Conservation (phyloP, 2,329 filamentous ascomycete genomes). For the Diaporthe helianthi region DNA sequence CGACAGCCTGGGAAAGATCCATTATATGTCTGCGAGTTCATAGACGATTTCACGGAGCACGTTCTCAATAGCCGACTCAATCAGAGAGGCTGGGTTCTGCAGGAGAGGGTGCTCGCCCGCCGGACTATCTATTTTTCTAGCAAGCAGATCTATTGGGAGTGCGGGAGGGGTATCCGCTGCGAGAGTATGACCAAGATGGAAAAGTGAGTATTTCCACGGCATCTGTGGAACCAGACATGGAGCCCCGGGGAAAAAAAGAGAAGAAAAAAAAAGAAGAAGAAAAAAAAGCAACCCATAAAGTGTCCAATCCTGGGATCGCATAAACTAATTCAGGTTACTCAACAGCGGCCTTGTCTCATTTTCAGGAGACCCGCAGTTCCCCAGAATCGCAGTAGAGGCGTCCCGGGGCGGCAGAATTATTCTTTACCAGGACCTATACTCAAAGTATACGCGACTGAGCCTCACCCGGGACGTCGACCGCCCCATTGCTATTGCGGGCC, state of each 20-base stretch:
- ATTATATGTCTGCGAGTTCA: slow-evolving; percentile 40
- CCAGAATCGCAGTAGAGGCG: background rate
- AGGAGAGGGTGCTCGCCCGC: slow-evolving; percentile 47
- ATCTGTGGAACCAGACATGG: background rate
- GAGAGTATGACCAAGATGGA: slow-evolving; percentile 44
- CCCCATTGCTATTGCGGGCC: slow-evolving; percentile 43
- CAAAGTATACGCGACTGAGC: slow-evolving; percentile 42
- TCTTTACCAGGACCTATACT: slow-evolving; percentile 40
- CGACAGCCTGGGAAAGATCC: background rate
- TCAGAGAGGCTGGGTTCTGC: slow-evolving; percentile 48
- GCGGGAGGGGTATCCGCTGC: slow-evolving; percentile 45
- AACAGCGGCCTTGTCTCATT: background rate
- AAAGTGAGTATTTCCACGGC: slow-evolving; percentile 41
- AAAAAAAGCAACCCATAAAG: background rate
- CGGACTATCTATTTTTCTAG: slow-evolving; percentile 48
- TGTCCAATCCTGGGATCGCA: background rate
- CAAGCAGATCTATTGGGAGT: slow-evolving; percentile 48
- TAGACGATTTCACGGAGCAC: slow-evolving; percentile 45
- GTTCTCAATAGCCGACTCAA: slow-evolving; percentile 44
- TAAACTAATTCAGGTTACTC: background rate
- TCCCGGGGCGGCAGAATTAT: slow-evolving; percentile 37
- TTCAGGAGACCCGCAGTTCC: background rate
- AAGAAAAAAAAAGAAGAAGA: background rate
- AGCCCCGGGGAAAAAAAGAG: background rate
- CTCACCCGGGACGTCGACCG: slow-evolving; percentile 40